Conservation (phyloP, 2,329 filamentous ascomycete species). For the Phyllosticta citribraziliensis region DNA sequence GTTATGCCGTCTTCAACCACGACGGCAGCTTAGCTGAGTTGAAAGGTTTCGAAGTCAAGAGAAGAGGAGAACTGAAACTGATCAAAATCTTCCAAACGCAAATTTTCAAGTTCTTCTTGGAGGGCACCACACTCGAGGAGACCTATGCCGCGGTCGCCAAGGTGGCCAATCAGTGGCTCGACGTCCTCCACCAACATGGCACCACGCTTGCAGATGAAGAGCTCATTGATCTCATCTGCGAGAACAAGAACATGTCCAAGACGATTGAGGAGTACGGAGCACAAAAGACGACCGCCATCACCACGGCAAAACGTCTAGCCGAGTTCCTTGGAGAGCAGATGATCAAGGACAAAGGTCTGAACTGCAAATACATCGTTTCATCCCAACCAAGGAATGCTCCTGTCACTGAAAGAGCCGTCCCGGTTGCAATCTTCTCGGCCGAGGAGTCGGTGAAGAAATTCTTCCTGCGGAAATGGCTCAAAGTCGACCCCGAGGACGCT, state of each 20-base stretch:
- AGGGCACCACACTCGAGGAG: constrained; percentile 76
- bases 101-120: constrained; percentile 98
- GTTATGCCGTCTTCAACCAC: constrained; percentile 97
- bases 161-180: constrained; percentile 92
- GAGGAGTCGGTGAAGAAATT: constrained; percentile 78
- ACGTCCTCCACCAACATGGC: constrained; percentile 84
- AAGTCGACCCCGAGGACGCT: constrained; percentile 82
- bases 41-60: constrained; percentile 96
- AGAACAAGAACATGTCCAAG: constrained; percentile 97
- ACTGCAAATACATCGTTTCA: constrained; percentile 99
- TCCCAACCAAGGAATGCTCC: constrained; percentile 76
- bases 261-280: constrained; percentile 89
- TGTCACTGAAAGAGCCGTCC: constrained; percentile 88
- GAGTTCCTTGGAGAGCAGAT: constrained; percentile 97
- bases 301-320: constrained; percentile 84
- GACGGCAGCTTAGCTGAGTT: constrained; percentile 90
- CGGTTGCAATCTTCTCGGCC: constrained; percentile 93
- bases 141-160: constrained; percentile 88
- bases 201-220: constrained; percentile 90
- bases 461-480: constrained; percentile 91
- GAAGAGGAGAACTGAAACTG: constrained; percentile 92
- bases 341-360: constrained; percentile 97
- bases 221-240: constrained; percentile 97
- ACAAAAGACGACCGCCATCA: constrained; percentile 99
- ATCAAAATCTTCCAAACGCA: constrained; percentile 99